phyloP scores from a whole-genome alignment of 106 monocot species.

The Iris macrosiphon region DNA sequence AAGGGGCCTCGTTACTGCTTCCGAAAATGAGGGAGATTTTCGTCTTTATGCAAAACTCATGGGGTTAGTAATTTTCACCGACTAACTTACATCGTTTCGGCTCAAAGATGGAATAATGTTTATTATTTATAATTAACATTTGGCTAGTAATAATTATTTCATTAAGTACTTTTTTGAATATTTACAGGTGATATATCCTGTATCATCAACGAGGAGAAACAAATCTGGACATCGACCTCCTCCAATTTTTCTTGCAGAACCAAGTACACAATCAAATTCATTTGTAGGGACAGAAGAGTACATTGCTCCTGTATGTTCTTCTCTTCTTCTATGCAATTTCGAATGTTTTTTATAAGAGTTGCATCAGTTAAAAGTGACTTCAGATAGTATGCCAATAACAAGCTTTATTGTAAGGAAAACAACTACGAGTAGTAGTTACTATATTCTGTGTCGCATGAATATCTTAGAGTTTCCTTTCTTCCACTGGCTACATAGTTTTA shows the following conservation, averaged over 20 bases:
- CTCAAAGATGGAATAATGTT: no score
- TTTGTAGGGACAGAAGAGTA: conserved; percentile 99
- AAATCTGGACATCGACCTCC: conserved; percentile 48
- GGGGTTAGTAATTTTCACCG: no score
- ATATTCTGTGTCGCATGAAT: neutral
- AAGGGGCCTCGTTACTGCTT: no score
- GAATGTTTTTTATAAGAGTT: neutral
- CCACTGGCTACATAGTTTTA: neutral
- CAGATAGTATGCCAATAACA: no score
- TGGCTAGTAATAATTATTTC: no score
- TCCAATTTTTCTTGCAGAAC: conserved; percentile 89
- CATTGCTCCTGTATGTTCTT: conserved; percentile 76
- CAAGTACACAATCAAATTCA: conserved; percentile 90
- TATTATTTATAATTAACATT: no score
- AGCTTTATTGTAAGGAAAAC: no score
- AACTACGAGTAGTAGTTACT: no score
- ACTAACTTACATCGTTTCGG: no score
- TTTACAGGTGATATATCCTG: conserved; percentile 66
- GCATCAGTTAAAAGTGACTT: no score
- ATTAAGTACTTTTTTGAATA: conserved; percentile 3
- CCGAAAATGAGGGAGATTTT: no score
- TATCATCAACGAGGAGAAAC: conserved; percentile 31
- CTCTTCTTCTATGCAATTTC: neutral
- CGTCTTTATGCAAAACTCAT: no score
- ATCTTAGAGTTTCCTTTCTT: neutral